Evolutionary conservation across 2,329 filamentous ascomycete species (phyloP).

Genomic region (Beauveria rudraprayagi): DNA sequence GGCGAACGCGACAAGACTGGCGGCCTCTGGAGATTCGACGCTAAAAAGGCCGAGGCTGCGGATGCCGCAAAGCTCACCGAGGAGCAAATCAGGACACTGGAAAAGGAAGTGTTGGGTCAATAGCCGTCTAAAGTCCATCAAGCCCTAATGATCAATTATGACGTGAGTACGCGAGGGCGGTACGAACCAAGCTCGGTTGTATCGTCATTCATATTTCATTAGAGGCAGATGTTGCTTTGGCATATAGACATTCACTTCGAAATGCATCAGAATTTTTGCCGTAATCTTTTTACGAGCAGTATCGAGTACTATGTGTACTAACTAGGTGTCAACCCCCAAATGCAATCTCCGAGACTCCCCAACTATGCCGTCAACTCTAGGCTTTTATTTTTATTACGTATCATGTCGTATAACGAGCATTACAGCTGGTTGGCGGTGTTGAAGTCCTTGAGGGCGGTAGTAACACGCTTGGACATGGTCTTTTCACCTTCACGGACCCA

Average conservation of each 20-base stretch:
- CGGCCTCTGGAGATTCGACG: constrained; percentile 52
- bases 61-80: constrained; percentile 29
- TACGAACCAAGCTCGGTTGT: constrained; percentile 1
- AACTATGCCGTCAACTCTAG: neutral
- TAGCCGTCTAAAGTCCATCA: constrained; percentile 15
- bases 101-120: constrained; percentile 36
- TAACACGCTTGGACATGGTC: constrained; percentile 79
- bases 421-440: constrained; percentile 43
- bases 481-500: constrained; percentile 98
- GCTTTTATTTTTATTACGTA: neutral
- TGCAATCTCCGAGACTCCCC: constrained; percentile 7
- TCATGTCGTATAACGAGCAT: neutral
- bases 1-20: constrained; percentile 54
- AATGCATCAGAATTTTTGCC: neutral
- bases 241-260: neutral
- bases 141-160: neutral
- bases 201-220: neutral
- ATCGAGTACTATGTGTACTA: neutral
- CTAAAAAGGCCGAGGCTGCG: constrained; percentile 33
- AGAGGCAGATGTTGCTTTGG: neutral
- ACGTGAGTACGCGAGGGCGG: neutral
- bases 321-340: neutral
- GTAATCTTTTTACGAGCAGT: neutral
- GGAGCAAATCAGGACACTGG: constrained; percentile 34
- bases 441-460: constrained; percentile 83